Base-by-base conservation (phyloP, 2,329 filamentous ascomycete genomes). In the Fusarium staphyleae region DNA sequence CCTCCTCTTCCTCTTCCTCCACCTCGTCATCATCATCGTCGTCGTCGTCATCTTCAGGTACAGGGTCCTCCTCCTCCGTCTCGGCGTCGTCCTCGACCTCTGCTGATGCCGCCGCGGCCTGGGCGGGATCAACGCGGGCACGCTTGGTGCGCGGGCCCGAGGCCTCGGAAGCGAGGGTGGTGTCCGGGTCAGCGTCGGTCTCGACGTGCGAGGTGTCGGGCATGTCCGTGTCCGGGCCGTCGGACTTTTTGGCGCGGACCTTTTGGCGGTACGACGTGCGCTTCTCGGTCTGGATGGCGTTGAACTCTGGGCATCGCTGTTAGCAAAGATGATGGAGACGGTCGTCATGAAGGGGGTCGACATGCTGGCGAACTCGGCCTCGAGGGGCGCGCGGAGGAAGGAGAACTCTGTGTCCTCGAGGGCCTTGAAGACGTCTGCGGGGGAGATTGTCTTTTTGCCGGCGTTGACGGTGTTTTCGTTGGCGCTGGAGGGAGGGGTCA, bases 381-480 rank as follows among this genome's bases (percentile, higher is more conserved):
- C 87, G 26, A 93, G 77, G 28, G 85, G 79, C 49, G 78, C 78
- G 12, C 84, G 82, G 49, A 91, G 77, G 69, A 93, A 92, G n/a
- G 80, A 80, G 41, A 90, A 90, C 70, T 93, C 90, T 39, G 87
- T 83, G 30, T 90, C 87, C n/a, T 89, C 85, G 39, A 95, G 80
- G 0, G 89, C 90, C 42, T 86, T 85, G 68, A 93, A 86, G 33
- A 95, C 88, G 69, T 93, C 89, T 33, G 82, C 80, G 0, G 89
- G 88, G 66, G 85, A 82, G 64, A 95, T 88, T 0, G 89, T 93
- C 77, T 93, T 93, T 70, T 91, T 89, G 70, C 83, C 83, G n/a
- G 81, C 80, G 41, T 75, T 75, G 45, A 81, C 72, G 6, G 90
- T 90, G 66, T 86, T 81, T 64, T 91, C 87, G 65, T 91, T 91